Base-by-base conservation (phyloP, 2,329 filamentous ascomycete species). In the Sphaerulina musiva region DNA sequence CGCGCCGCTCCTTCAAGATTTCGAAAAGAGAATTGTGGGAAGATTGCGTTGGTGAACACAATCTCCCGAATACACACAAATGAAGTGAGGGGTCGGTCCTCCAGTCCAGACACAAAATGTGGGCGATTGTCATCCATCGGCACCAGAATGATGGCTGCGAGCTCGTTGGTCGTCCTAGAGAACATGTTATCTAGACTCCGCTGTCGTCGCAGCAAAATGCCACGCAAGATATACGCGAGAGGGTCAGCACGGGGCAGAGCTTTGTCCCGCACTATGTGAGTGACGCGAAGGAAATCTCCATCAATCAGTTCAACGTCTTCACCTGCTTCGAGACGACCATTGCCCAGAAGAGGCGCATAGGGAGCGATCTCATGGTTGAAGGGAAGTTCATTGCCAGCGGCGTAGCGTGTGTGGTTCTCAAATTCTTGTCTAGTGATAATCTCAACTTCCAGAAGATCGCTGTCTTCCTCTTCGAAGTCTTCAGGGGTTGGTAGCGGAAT, bases 11-110 rank as follows among this genome's bases (percentile, higher is more conserved):
- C 20, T 26, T 6, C 7, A 41, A 9, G 10, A 8, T 51, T 51
- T 7, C 51, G 51, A 14, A 49, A 55, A 36, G 43, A 52, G 32
- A 34, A 44, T 17, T 12, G 26, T 6, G 57, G 54, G 42, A 75
- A 82, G 0, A 67, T 60, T 0, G 73, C 66, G 54, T 87, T 89
- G 0, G 84, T 87, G 2, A 77, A 68, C 0, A 74, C 55, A 34
- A 67, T 44, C 63, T 62, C 39, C 7, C 63, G 60, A n/a, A 49
- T 36, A 36, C 64, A 72, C 0, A 64, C 47, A 0, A 48, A 29
- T 0, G 45, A 20, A 0, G 67, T 50, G 6, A 68, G 70, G 0
- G 54, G 51, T 2, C 54, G 17, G 4, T 20, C 20, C 5, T 53
- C 50, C 12, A 58, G 26, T 41, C 49, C 51, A 14, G 54, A 45